Evolutionary conservation across 2,329 filamentous ascomycete genomes (phyloP).

Genomic region (Aulographum hederae): DNA sequence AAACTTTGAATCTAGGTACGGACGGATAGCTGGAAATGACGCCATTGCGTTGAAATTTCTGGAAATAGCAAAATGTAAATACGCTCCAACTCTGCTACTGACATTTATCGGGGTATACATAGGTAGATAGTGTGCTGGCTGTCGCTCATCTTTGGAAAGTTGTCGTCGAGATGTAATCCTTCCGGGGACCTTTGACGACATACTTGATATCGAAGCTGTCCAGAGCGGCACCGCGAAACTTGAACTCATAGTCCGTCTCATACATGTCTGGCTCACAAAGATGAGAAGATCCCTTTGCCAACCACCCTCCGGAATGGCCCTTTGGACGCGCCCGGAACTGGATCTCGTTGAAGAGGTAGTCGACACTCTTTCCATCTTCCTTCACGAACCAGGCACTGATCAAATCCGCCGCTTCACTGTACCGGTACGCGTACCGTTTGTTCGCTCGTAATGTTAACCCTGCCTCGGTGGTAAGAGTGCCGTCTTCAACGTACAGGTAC

Average conservation of each 20-base stretch:
- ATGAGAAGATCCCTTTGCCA: conserved; percentile 49
- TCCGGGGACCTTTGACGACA: conserved; percentile 50
- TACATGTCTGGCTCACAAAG: conserved; percentile 57
- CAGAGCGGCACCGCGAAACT: conserved; percentile 38
- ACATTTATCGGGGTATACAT: too few relatives aligned
- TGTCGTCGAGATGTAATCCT: conserved; percentile 41
- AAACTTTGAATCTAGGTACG: too few relatives aligned
- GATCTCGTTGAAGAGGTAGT: conserved; percentile 62
- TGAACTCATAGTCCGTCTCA: conserved; percentile 50
- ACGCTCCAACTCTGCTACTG: too few relatives aligned
- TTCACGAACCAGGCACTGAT: conserved; percentile 60
- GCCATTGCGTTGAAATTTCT: too few relatives aligned
- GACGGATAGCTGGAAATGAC: too few relatives aligned
- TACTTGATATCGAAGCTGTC: conserved; percentile 42
- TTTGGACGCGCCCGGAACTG: conserved; percentile 31
- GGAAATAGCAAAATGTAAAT: too few relatives aligned
- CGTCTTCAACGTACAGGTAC: conserved; percentile 52
- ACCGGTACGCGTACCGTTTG: conserved; percentile 55
- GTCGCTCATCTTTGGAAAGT: too few relatives aligned
- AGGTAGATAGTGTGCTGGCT: too few relatives aligned
- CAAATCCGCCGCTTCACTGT: conserved; percentile 27
- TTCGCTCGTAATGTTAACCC: conserved; percentile 41
- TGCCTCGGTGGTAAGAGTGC: conserved; percentile 40
- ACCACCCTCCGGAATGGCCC: conserved; percentile 22
- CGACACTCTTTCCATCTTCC: conserved; percentile 41